A percentile compares a stretch with the other conserved stretches of the same genome.
phyloP scores from a whole-genome alignment of 2,329 filamentous ascomycete species.

The Zarea fungicola region DNA sequence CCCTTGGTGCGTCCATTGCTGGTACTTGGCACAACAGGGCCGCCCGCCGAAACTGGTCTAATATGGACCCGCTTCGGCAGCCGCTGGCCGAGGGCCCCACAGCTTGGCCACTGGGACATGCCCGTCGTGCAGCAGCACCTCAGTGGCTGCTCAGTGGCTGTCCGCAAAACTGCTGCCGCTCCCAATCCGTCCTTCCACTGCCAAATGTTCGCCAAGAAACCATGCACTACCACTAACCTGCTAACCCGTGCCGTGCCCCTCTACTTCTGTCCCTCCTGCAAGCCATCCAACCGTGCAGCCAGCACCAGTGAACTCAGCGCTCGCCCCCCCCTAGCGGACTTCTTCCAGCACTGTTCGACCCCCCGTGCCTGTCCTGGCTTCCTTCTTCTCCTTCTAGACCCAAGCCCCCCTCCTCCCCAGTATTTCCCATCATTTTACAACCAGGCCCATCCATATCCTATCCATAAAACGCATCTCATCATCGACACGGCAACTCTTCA shows the following conservation, averaged over 20 bases:
- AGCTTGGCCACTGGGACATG: too few relatives aligned
- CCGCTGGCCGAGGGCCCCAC: constrained; percentile 6
- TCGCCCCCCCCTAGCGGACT: neutral
- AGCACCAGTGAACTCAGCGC: neutral
- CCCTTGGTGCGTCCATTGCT: neutral
- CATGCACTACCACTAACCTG: too few relatives aligned
- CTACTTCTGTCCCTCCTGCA: neutral
- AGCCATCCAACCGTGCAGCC: constrained; percentile 1
- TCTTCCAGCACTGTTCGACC: neutral
- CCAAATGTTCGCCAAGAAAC: too few relatives aligned
- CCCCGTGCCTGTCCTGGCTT: neutral
- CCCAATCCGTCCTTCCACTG: neutral
- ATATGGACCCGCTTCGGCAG: constrained; percentile 3
- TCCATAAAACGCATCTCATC: neutral
- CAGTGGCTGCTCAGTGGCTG: neutral
- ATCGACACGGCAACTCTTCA: neutral
- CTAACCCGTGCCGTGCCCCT: too few relatives aligned
- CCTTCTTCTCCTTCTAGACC: constrained; percentile 5
- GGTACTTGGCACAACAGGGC: neutral
- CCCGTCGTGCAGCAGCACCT: too few relatives aligned
- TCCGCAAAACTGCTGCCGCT: neutral
- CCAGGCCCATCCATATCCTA: constrained; percentile 7
- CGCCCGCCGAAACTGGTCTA: neutral
- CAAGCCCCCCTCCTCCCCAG: constrained; percentile 1
- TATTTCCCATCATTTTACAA: neutral